Evolutionary conservation across 1,284 basidiomycete genomes (phyloP), one percentile per base, ranked within the genome.

Genomic region (Sphagnurus paluster): DNA sequence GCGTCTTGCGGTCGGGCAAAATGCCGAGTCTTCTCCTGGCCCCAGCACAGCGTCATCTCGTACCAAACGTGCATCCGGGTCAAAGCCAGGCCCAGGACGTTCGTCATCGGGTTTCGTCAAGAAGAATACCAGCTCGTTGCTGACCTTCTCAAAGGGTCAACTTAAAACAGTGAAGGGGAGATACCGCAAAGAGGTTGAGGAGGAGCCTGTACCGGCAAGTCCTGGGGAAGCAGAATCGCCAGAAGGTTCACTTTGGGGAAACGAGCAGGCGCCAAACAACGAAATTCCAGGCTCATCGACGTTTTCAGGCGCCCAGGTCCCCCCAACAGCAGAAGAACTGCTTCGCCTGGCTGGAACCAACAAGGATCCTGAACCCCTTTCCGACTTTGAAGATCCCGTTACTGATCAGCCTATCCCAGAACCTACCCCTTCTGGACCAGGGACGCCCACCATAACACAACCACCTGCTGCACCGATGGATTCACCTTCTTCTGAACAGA

Each of bases 311-410:
- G 26, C 40, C 28, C 37, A 46, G 25, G 51, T 49, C 17, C 60
- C 63, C 5, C 72, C 72, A 0, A 69, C 74, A 6, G 70, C 68
- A 26, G 60, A 66, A 24, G 75, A 82, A 50, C 61, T 80, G 24
- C 61, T 80, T 35, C 55, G 69, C 41, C 50, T 77, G 34, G 76
- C 76, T 14, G 78, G 77, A 10, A 54, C 74, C 13, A 59, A 69
- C 43, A 36, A 54, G 10, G 48, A 61, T 20, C 69, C 65, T 30
- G 68, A 69, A 20, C 58, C 53, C 2, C 69, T 84, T 20, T 67
- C 75, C 7, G 80, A 82, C 54, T 85, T 77, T 52, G 79, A 84
- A 47, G 81, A 84, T 39, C 38, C 43, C 21, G 20, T 39, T 46
- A 8, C 35, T 5, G 14, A 23, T 11, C 25, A 32, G 5, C 24